Evolutionary conservation across 441 rosid genomes (phyloP).

Genomic region (Erodium trifolium): DNA sequence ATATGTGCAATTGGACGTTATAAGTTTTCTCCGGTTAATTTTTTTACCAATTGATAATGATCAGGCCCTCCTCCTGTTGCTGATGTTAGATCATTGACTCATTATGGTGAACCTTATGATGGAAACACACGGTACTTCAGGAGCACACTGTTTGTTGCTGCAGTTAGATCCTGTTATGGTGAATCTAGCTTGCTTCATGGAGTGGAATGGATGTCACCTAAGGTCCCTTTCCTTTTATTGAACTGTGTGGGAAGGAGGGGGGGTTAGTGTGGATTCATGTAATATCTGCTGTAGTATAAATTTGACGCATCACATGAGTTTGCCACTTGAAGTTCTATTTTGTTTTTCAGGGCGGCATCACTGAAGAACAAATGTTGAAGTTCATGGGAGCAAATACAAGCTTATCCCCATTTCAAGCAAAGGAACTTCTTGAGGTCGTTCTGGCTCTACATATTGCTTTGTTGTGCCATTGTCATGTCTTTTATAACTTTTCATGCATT

Average conservation of each 20-base stretch:
- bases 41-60: conserved; percentile 19
- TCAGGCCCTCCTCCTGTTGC: conserved; percentile 78
- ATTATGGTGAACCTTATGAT: conserved; percentile 97
- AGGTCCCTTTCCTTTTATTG: conserved; percentile 34
- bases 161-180: conserved; percentile 86
- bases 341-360: conserved; percentile 70
- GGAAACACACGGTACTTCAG: conserved; percentile 87
- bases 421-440: conserved; percentile 75
- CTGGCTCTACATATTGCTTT: conserved; percentile 18
- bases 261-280: background rate
- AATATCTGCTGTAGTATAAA: conserved; percentile 15
- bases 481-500: conserved; percentile 15
- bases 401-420: conserved; percentile 59
- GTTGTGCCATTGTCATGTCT: conserved; percentile 10
- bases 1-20: conserved; percentile 10
- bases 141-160: conserved; percentile 79
- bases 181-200: conserved; percentile 96
- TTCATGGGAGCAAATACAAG: conserved; percentile 89
- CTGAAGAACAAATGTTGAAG: conserved; percentile 94
- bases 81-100: conserved; percentile 84
- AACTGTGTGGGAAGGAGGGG: background rate
- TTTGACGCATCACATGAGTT: conserved; percentile 7
- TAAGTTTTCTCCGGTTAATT: conserved; percentile 18
- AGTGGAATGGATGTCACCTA: conserved; percentile 98
- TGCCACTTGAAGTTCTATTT: conserved; percentile 17